Conservation (phyloP, 495 filamentous ascomycete genomes). For the Penicillium flavigenum region DNA sequence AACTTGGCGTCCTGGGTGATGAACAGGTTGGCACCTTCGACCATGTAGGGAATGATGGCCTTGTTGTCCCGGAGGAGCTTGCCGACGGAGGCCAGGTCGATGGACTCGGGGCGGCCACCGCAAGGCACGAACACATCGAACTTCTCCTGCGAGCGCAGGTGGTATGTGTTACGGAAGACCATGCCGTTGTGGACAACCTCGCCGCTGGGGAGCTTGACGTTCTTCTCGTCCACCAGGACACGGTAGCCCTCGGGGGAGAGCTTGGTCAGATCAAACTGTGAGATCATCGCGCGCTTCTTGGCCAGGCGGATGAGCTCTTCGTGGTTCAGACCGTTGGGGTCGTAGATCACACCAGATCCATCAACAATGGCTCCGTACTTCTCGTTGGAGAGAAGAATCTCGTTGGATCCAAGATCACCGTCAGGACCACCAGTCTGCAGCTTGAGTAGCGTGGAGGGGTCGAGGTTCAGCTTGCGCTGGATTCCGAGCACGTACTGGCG, state of each 20-base stretch:
- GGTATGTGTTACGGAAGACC: slow-evolving; percentile 94
- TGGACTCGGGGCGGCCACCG: slow-evolving; percentile 94
- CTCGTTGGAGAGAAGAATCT: slow-evolving; percentile 93
- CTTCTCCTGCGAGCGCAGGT: slow-evolving; percentile 70
- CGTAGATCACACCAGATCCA: slow-evolving; percentile 90
- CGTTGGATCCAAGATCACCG: slow-evolving; percentile 95
- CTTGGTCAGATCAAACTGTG: slow-evolving; percentile 79
- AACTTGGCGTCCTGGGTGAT: slow-evolving; percentile 98
- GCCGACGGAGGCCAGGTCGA: slow-evolving; percentile 82
- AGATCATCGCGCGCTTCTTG: slow-evolving; percentile 85
- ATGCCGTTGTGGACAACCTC: slow-evolving; percentile 89
- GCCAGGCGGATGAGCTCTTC: slow-evolving; percentile 82
- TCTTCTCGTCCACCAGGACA: slow-evolving; percentile 87
- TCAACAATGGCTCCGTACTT: slow-evolving; percentile 93
- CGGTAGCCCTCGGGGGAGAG: slow-evolving; percentile 86
- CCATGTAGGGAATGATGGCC: slow-evolving; percentile 83
- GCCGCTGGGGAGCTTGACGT: slow-evolving; percentile 79
- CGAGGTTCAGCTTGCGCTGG: slow-evolving; percentile 89
- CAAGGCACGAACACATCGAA: slow-evolving; percentile 95
- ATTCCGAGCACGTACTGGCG: slow-evolving; percentile 95
- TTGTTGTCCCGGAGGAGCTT: slow-evolving; percentile 85
- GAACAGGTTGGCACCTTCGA: slow-evolving; percentile 97
- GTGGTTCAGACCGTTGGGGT: slow-evolving; percentile 84
- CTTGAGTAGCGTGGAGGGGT: slow-evolving; percentile 79
- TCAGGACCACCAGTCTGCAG: slow-evolving; percentile 98